Evolutionary conservation across 371 early-diverging fungal genomes (phyloP), one percentile per base, ranked within the genome.

Genomic region (Mortierella sp.): DNA sequence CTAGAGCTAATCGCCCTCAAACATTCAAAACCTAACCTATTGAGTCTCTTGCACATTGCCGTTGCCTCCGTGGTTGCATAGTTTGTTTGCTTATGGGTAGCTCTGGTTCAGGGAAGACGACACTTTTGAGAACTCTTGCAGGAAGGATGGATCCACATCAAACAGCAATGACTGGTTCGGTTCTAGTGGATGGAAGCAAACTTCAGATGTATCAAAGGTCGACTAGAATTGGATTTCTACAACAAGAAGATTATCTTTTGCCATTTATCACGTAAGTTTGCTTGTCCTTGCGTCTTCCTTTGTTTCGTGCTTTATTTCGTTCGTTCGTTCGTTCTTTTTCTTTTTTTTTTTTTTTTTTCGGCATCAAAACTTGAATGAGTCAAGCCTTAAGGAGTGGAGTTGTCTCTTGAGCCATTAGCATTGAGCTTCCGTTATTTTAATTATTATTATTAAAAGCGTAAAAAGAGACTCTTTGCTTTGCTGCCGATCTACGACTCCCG

Each of bases 61-160:
- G n/a, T n/a, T n/a, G n/a, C n/a, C n/a, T n/a, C n/a, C n/a, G n/a
- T n/a, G n/a, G n/a, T n/a, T n/a, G n/a, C n/a, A n/a, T 37, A 74
- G 75, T 74, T 2, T 74, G 75, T 30, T 14, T 74, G 4, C 21
- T 74, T 4, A 47, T 75, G 53, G 75, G 70, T 0, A 59, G 63
- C 5, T 66, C 66, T 0, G 70, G 75, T 4, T 70, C 66, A 7
- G 75, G 70, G 1, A 70, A 75, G 45, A 63, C 70, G 7, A 66
- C 70, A 9, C 60, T 75, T 2, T 48, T 75, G 12, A 75, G 63
- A 25, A 45, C 56, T 4, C 57, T 75, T 6, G 62, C 75, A 7
- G 70, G 66, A 23, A 29, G 57, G 16, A 19, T 70, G 60, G 55
- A 60, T 29, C 53, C 47, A 14, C 7, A 1, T 1, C 43, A 50